Conservation (phyloP, 352 stramenopile genomes). For the Phytophthora sp. region DNA sequence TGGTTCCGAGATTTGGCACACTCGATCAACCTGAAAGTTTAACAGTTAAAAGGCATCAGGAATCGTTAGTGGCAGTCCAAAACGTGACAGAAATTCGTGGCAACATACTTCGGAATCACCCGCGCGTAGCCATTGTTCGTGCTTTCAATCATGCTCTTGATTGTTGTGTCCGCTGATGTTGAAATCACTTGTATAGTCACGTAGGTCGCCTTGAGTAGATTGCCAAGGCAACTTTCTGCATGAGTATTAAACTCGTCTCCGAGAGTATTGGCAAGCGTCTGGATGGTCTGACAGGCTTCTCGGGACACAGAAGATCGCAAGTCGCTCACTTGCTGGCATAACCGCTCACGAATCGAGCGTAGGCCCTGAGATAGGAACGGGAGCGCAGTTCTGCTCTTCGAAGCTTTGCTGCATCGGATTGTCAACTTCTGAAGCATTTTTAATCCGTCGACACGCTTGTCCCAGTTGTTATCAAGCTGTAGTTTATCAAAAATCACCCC, state of each 20-base stretch:
- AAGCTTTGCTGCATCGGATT: slow-evolving; percentile 46
- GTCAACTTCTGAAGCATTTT: slow-evolving; percentile 68
- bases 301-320: slow-evolving; percentile 79
- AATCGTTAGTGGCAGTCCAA: not conserved
- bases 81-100: not conserved
- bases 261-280: slow-evolving; percentile 61
- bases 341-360: slow-evolving; percentile 59
- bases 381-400: slow-evolving; percentile 39
- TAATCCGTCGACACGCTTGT: slow-evolving; percentile 72
- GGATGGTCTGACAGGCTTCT: slow-evolving; percentile 79
- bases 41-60: not conserved
- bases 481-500: slow-evolving; percentile 62
- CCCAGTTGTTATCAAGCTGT: slow-evolving; percentile 74
- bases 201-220: slow-evolving; percentile 84
- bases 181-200: slow-evolving; percentile 90
- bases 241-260: slow-evolving; percentile 79
- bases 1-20: slow-evolving; percentile 78
- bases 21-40: slow-evolving; percentile 63
- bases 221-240: slow-evolving; percentile 73
- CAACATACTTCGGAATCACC: slow-evolving; percentile 74
- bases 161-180: slow-evolving; percentile 70
- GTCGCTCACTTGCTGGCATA: slow-evolving; percentile 79
- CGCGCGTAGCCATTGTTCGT: slow-evolving; percentile 75
- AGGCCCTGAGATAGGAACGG: slow-evolving; percentile 42
- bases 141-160: slow-evolving; percentile 79